Conservation (phyloP, 1,284 basidiomycete species). For the Leccinum pallidistipes region DNA sequence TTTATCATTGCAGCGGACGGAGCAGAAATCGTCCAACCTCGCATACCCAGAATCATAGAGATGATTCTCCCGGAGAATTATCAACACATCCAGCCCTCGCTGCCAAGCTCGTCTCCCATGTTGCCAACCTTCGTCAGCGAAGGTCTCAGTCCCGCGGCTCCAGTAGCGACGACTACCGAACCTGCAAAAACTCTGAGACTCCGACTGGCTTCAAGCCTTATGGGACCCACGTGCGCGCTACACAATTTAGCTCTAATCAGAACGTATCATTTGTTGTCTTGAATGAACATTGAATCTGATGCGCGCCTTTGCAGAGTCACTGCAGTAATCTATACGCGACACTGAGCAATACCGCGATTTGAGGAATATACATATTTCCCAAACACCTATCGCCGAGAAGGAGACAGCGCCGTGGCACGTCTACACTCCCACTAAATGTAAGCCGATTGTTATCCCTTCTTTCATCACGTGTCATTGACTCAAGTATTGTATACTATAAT, state of each 20-base stretch:
- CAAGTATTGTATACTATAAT: not conserved
- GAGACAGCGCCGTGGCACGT: constrained; percentile 20
- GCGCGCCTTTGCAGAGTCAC: constrained; percentile 12
- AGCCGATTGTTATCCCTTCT: not conserved
- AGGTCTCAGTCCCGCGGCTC: not conserved
- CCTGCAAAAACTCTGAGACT: too few species aligned
- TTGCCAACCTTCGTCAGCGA: not conserved
- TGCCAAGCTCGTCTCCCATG: not conserved
- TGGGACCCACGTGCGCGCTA: constrained; percentile 27
- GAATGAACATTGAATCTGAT: not conserved
- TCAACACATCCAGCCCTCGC: not conserved
- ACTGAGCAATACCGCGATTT: constrained; percentile 15
- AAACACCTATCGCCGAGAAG: constrained; percentile 14
- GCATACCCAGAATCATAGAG: constrained; percentile 15
- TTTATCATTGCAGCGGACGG: constrained; percentile 17
- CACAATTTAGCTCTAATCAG: constrained; percentile 17
- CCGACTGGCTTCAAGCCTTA: constrained; percentile 18
- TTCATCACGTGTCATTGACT: not conserved
- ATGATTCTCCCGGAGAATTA: constrained; percentile 23
- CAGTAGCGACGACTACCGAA: not conserved
- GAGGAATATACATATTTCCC: constrained; percentile 16
- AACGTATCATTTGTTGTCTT: not conserved
- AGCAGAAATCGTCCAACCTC: constrained; percentile 1
- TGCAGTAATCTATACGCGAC: constrained; percentile 2
- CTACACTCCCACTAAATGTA: constrained; percentile 23